Percentiles rank a stretch among this genome's conserved stretches.
Conservation (phyloP, 371 early-diverging fungal genomes). For the Mortierella sp. region DNA sequence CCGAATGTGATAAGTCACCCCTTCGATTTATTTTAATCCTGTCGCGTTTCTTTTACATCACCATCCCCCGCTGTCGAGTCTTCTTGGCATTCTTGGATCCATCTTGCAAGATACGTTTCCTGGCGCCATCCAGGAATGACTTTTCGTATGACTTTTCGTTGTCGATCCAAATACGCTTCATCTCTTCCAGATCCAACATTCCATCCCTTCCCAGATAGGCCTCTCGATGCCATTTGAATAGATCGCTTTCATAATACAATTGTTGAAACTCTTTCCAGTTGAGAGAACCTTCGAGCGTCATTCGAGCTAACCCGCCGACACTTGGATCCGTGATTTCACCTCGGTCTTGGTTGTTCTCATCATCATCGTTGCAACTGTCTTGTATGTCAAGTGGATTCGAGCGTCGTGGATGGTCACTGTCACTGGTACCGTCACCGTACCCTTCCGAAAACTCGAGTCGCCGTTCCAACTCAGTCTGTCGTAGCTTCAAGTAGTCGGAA, state of each 20-base stretch:
- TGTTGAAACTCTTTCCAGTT: slow-evolving; percentile 34
- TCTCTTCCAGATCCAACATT: slow-evolving; percentile 8
- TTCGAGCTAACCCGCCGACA: neutral
- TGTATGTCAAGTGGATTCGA: neutral
- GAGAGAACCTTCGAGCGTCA: slow-evolving; percentile 22
- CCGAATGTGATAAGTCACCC: slow-evolving; percentile 2
- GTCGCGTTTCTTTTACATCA: neutral
- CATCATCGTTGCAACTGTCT: neutral
- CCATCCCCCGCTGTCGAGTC: neutral
- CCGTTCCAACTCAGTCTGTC: slow-evolving; percentile 28
- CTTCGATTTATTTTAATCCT: no score
- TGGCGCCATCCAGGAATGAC: slow-evolving; percentile 17
- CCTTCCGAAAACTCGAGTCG: slow-evolving; percentile 16
- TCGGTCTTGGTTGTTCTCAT: neutral
- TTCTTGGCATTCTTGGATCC: slow-evolving; percentile 2
- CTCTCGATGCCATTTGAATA: slow-evolving; percentile 33
- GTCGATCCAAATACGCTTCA: slow-evolving; percentile 34
- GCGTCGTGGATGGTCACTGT: neutral
- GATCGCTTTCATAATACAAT: slow-evolving; percentile 25
- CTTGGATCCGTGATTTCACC: neutral
- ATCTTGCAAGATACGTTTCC: slow-evolving; percentile 14
- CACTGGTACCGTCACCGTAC: neutral
- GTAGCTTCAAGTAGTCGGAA: slow-evolving; percentile 24
- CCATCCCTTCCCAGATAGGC: neutral
- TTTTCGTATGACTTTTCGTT: slow-evolving; percentile 24